Base-by-base conservation (phyloP, 2,329 filamentous ascomycete genomes). In the Alternaria tenuissima region DNA sequence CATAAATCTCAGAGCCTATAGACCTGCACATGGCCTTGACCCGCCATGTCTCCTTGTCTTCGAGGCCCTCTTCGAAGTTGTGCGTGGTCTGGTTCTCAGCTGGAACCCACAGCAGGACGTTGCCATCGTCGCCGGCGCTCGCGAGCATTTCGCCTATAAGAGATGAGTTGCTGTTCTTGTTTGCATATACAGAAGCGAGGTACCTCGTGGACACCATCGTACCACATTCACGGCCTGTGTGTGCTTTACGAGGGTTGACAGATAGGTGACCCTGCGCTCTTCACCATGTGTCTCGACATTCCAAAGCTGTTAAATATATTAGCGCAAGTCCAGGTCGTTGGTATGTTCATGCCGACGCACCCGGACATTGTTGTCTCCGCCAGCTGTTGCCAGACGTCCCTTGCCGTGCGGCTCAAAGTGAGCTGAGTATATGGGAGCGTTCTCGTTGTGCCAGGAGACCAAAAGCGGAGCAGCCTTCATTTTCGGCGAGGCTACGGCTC, bases 361-460 rank as follows among this genome's bases (percentile, higher is more conserved):
- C 81, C 95, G 88, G 73, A 99, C 93, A 82, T 97, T 94, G 79
- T 96, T 96, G 81, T 99, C 95, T 78, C 95, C 95, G 73, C 94
- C 95, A 64, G 91, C 94, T 9, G 95, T 99, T 59, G 95, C 95
- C 65, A 99, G 83, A 73, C 95, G 89, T 55, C 93, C 93, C 79
- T 95, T 97, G 66, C 93, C 93, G 76, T 92, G 87, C 48, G 92
- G 92, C 78, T 99, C 94, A 78, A 98, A 99, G 80, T 98, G 94
- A 70, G 93, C 93, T 43, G 94, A 97, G 83, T 98, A 99, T 78
- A 99, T 94, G 60, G 95, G 95, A 72, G 92, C 89, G 82, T 96
- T 97, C 77, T 97, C 92, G 80, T 97, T 92, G 81, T 99, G 96
- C 95, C 95, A 99, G 84, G 96, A 93, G 82, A 99, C 94, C 77